phyloP scores from a whole-genome alignment of 2,329 filamentous ascomycete species.

The Raffaelea ambrosiae region DNA sequence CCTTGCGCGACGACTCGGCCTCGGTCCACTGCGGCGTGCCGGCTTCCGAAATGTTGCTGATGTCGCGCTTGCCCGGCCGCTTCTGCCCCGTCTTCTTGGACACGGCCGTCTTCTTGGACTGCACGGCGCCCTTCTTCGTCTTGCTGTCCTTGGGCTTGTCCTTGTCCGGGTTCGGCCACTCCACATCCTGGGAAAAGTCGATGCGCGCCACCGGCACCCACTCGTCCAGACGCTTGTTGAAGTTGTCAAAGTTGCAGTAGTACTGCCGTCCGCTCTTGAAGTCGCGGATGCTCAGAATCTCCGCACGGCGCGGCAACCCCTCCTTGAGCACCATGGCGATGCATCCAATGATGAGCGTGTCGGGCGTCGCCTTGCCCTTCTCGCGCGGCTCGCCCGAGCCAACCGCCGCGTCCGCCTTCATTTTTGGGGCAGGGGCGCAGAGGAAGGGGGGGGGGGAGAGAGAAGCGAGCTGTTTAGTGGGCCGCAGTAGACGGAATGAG shows the following conservation, averaged over 20 bases:
- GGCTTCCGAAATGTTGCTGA: conserved; percentile 36
- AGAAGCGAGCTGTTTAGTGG: too few relatives aligned
- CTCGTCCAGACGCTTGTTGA: conserved; percentile 81
- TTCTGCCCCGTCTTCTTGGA: conserved; percentile 50
- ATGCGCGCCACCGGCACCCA: conserved; percentile 81
- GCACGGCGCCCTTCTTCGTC: conserved; percentile 47
- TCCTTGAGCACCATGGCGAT: conserved; percentile 60
- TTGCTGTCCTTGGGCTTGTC: conserved; percentile 67
- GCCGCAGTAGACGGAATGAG: too few relatives aligned
- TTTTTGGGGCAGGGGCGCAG: conserved; percentile 11
- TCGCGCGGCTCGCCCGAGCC: conserved; percentile 52
- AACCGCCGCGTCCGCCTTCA: conserved; percentile 43
- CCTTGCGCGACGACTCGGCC: conserved; percentile 17
- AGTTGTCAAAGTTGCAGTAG: conserved; percentile 97
- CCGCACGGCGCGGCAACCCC: conserved; percentile 79
- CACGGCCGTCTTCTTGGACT: conserved; percentile 42
- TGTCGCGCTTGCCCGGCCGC: conserved; percentile 41
- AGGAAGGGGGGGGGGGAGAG: too few relatives aligned
- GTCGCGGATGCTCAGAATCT: conserved; percentile 90
- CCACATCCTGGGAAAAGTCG: conserved; percentile 82
- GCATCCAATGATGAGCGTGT: conserved; percentile 62
- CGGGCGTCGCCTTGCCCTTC: conserved; percentile 75
- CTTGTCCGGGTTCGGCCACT: conserved; percentile 92
- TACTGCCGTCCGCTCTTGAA: conserved; percentile 82
- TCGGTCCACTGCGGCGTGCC: conserved; percentile 44